Base-by-base conservation (phyloP, 139 green algal genomes). In the Tetradesmus lagerheimii region DNA sequence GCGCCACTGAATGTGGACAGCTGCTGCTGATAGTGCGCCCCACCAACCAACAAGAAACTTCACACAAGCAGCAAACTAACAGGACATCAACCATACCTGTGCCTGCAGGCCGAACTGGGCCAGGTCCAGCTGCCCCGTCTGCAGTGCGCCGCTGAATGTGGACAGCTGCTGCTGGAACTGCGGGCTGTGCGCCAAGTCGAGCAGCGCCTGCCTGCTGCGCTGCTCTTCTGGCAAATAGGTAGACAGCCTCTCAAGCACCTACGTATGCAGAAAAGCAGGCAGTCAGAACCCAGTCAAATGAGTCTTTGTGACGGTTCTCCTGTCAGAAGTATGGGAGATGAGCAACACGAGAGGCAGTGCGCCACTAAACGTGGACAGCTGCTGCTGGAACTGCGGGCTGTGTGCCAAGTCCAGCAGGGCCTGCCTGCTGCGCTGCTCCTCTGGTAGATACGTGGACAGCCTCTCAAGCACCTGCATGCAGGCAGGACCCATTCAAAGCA, bases 81-180 rank as follows among this genome's bases (percentile, higher is more conserved):
- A n/a, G n/a, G n/a, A n/a, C n/a, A n/a, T n/a, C n/a, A n/a, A n/a
- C n/a, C n/a, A n/a, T n/a, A n/a, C n/a, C n/a, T 91, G 88, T 1
- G 91, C 80, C 27, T 88, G 43, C 53, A 96, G 89, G 9, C 96
- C 95, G 91, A 97, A 97, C 86, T 97, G 92, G 35, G 90, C 74
- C 23, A 95, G 81, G 88, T 98, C 93, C 57, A 97, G 85, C 92
- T 97, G 92, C 18, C 96, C 95, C 0, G 87, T 95, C 82, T 94
- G 89, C 87, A 97, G 86, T 2, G 96, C 95, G 4, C 91, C 25
- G 20, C 87, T 91, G 67, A 97, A 94, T 20, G 92, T 81, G 23
- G 82, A 75, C 47, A 97, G 64, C 88, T 98, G 96, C 91, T 98
- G 95, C 67, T 92, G 89, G 83, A 98, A 98, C 83, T 98, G 96